A percentile compares a stretch with the other conserved stretches of the same genome.
phyloP scores from a whole-genome alignment of 352 stramenopile species.

The Globisporangium spinosum region DNA sequence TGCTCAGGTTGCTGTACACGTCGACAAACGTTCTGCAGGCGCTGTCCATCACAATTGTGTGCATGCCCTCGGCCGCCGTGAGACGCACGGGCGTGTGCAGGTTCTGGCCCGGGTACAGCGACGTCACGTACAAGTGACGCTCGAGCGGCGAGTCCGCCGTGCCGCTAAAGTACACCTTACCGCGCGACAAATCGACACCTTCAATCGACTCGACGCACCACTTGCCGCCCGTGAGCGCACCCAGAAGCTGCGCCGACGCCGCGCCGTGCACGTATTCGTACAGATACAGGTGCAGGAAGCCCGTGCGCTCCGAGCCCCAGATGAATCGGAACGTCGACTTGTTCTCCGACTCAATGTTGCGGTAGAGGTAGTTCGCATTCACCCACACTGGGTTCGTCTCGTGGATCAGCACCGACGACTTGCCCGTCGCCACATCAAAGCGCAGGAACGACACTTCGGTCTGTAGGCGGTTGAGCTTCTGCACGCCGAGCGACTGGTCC shows the following conservation, averaged over 20 bases:
- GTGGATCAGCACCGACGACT: slow-evolving; percentile 70
- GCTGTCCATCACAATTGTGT: slow-evolving; percentile 90
- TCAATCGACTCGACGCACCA: slow-evolving; percentile 85
- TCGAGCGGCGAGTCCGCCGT: slow-evolving; percentile 88
- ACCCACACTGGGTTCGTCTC: slow-evolving; percentile 92
- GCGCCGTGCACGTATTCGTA: slow-evolving; percentile 84
- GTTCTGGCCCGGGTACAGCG: slow-evolving; percentile 39
- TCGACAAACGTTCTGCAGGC: slow-evolving; percentile 77
- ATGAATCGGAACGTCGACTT: slow-evolving; percentile 92
- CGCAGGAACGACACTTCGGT: slow-evolving; percentile 66
- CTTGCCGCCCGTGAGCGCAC: slow-evolving; percentile 56
- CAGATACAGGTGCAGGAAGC: slow-evolving; percentile 96
- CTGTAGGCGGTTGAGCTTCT: slow-evolving; percentile 84
- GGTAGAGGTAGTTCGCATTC: slow-evolving; percentile 94
- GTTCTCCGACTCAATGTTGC: slow-evolving; percentile 73
- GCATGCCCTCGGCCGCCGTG: slow-evolving; percentile 81
- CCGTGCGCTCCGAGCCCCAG: slow-evolving; percentile 91
- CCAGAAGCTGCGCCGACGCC: slow-evolving; percentile 38
- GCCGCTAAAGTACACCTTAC: slow-evolving; percentile 87
- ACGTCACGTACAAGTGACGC: slow-evolving; percentile 88
- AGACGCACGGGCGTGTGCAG: slow-evolving; percentile 62
- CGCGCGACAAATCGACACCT: slow-evolving; percentile 70
- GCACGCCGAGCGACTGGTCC: slow-evolving; percentile 90
- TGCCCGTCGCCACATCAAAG: slow-evolving; percentile 77
- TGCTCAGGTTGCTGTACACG: slow-evolving; percentile 76